Percentiles rank a stretch among this genome's conserved stretches.
phyloP scores from a whole-genome alignment of 495 filamentous ascomycete species.

The Aspergillus avenaceus region DNA sequence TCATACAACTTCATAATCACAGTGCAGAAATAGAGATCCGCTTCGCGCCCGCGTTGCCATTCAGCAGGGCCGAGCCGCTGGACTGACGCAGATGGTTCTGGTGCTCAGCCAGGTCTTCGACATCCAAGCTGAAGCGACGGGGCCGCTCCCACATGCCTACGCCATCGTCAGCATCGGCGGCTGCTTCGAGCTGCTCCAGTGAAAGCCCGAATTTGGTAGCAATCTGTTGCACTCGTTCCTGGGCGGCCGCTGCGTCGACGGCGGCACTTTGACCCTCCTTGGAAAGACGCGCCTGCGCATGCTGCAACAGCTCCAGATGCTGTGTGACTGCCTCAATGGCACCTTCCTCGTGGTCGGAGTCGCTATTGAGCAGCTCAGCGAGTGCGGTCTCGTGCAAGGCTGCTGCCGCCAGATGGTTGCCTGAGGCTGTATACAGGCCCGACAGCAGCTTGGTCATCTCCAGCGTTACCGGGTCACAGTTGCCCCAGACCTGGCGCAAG shows the following conservation, averaged over 20 bases:
- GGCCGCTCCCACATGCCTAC: constrained; percentile 39
- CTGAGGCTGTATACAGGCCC: constrained; percentile 46
- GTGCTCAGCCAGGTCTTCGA: constrained; percentile 32
- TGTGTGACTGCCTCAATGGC: constrained; percentile 33
- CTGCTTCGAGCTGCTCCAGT: constrained; percentile 19
- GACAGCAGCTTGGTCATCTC: constrained; percentile 55
- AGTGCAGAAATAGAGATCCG: constrained; percentile 20
- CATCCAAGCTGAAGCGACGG: constrained; percentile 37
- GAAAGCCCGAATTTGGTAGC: constrained; percentile 31
- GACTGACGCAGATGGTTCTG: constrained; percentile 36
- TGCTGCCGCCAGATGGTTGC: constrained; percentile 47
- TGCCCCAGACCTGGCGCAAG: constrained; percentile 53
- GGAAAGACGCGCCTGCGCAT: constrained; percentile 31
- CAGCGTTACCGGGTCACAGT: constrained; percentile 49
- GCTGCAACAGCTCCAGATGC: constrained; percentile 51
- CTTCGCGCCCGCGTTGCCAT: constrained; percentile 26
- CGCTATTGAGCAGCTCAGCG: constrained; percentile 40
- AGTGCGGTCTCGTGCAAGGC: constrained; percentile 54
- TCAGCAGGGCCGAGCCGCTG: constrained; percentile 29
- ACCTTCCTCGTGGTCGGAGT: constrained; percentile 32
- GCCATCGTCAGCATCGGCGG: constrained; percentile 19
- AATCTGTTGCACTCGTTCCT: constrained; percentile 25
- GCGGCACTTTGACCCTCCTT: constrained; percentile 15
- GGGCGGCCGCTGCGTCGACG: constrained; percentile 19
- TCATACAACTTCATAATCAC: constrained; percentile 2